Percentiles rank a stretch among this genome's conserved stretches.
phyloP scores from a whole-genome alignment of 805 yeast species.

The Teunomyces panamensis region DNA sequence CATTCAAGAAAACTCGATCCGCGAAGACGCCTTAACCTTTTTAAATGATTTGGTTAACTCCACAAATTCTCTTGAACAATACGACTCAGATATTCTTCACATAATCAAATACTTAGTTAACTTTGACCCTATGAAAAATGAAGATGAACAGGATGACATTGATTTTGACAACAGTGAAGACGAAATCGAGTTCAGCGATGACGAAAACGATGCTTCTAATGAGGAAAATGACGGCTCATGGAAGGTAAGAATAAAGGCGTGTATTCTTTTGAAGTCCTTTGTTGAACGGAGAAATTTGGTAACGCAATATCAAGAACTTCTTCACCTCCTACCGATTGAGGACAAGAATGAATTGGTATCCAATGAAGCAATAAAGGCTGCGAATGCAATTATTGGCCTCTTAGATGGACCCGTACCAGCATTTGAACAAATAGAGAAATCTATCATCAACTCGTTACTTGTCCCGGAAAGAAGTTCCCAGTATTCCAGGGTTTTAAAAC shows the following conservation, averaged over 20 bases:
- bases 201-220: constrained; percentile 47
- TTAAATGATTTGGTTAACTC: constrained; percentile 30
- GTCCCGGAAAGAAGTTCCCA: constrained; percentile 16
- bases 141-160: constrained; percentile 25
- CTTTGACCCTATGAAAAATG: constrained; percentile 28
- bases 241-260: constrained; percentile 58
- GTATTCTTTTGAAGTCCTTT: constrained; percentile 38
- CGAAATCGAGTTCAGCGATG: constrained; percentile 31
- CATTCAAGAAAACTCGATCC: constrained; percentile 42
- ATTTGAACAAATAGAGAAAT: constrained; percentile 18
- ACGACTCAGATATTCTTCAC: constrained; percentile 13
- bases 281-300: constrained; percentile 30
- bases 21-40: constrained; percentile 50
- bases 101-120: constrained; percentile 22
- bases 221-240: constrained; percentile 49
- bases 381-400: constrained; percentile 37
- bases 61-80: constrained; percentile 9
- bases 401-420: constrained; percentile 11
- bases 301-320: constrained; percentile 27
- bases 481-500: constrained; percentile 21
- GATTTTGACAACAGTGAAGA: constrained; percentile 14
- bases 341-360: constrained; percentile 52
- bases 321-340: constrained; percentile 26
- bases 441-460: constrained; percentile 24
- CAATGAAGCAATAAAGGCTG: constrained; percentile 44